Evolutionary conservation across 768 basidiomycete species (phyloP), one percentile per base, ranked within the genome.

Genomic region (Austroboletus festivus): DNA sequence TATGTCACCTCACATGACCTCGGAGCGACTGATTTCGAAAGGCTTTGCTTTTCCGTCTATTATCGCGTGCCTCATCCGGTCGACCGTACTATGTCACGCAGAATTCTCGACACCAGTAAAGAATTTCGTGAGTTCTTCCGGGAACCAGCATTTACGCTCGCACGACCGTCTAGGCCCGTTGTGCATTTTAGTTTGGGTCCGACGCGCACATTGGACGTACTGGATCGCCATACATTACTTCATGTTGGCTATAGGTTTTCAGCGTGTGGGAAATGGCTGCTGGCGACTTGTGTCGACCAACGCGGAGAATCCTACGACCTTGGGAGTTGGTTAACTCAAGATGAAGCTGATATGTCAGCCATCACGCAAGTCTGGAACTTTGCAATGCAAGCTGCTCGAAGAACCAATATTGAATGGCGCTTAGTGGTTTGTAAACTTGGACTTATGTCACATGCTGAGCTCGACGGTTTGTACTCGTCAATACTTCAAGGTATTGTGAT

Each of bases 341-440:
- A 76, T 10, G 70, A 72, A 13, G 59, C 63, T 6, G 71, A 76
- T 51, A 66, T 67, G 13, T 79, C 79, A 50, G 65, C 80, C 4
- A 75, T 84, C 3, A 69, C 65, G 42, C 80, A 80, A 50, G 73
- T 93, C 7, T 91, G 89, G 89, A 74, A 75, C 13, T 89, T 93
- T 64, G 78, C 76, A 0, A 61, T 77, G 46, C 73, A 76, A 30
- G 79, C 86, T 57, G 80, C 83, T 11, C 75, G 73, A 57, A 79
- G 73, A 52, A 84, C 83, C 11, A 80, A 82, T 59, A 71, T 90
- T 19, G 89, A 93, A 61, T 93, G 91, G 91, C 76, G 85, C 44
- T 68, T 93, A 11, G 82, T 86, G 9, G 72, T 93, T 48, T 70
- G 85, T 6, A 88, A 83, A 59, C 66, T 85, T 4, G 90, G 90